phyloP scores from a whole-genome alignment of 73 alveolate genomes.

The Stentor coeruleus region DNA sequence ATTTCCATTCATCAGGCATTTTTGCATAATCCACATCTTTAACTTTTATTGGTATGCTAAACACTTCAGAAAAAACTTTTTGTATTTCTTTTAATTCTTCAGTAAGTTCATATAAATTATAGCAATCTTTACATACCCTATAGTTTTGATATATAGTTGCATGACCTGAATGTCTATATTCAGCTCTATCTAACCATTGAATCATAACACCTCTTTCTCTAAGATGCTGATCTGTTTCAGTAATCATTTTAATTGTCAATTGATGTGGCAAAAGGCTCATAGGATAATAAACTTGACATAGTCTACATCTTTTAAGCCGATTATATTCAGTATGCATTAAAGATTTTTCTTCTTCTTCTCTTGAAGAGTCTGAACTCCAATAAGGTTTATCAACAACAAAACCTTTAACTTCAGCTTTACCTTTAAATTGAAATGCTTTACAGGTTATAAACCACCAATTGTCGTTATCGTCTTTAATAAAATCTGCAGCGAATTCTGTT shows the following conservation, averaged over 20 bases:
- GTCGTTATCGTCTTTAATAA: slow-evolving; percentile 85
- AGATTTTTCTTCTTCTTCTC: background rate
- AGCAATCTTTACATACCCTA: slow-evolving; percentile 77
- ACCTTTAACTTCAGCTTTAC: slow-evolving; percentile 37
- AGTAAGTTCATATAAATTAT: slow-evolving; percentile 59
- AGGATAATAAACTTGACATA: slow-evolving; percentile 67
- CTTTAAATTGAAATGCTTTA: slow-evolving; percentile 62
- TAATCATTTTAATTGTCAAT: slow-evolving; percentile 76
- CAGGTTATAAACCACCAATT: slow-evolving; percentile 88
- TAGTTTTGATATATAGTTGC: slow-evolving; percentile 75
- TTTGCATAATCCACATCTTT: slow-evolving; percentile 27
- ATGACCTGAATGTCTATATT: slow-evolving; percentile 66
- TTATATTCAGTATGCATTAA: background rate
- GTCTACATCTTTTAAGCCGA: slow-evolving; percentile 46
- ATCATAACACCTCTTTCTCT: slow-evolving; percentile 40
- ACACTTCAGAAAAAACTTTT: slow-evolving; percentile 48
- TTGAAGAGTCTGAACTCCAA: slow-evolving; percentile 47
- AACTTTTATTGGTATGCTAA: slow-evolving; percentile 55
- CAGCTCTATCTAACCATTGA: slow-evolving; percentile 57
- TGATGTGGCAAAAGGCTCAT: slow-evolving; percentile 56
- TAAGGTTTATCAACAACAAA: slow-evolving; percentile 41
- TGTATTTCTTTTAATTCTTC: slow-evolving; percentile 66
- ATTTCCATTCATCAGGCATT: slow-evolving; percentile 35
- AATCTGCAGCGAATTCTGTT: slow-evolving; percentile 91
- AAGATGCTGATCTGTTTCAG: slow-evolving; percentile 71